Base-by-base conservation (phyloP, 2,329 filamentous ascomycete species). In the Fusarium tupiense region DNA sequence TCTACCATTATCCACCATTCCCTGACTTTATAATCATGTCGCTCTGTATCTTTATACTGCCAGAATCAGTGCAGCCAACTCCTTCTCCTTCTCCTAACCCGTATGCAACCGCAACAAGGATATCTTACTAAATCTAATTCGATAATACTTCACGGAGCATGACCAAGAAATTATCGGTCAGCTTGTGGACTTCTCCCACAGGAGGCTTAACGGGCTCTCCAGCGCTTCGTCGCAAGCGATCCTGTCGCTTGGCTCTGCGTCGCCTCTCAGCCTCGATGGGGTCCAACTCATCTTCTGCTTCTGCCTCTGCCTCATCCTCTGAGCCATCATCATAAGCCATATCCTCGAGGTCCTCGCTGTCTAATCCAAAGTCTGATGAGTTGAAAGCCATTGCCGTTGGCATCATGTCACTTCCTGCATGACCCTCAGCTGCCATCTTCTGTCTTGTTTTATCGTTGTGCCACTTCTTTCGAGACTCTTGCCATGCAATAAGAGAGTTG, bases 361-460 rank as follows among this genome's bases (percentile, higher is more conserved):
- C 91, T 26, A 99, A 85, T 1, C 96, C 96, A 84, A 99, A 99
- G 83, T 99, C 96, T 56, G 89, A 90, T 29, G 92, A 92, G 78
- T 89, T 91, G 84, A 98, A 97, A 20, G 82, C 85, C 74, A 87
- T 85, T 31, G 86, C 90, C 14, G 88, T 89, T 12, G 88, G 87
- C 60, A 85, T 82, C 64, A 88, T 82, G 33, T 87, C 86, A 24
- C 84, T 83, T 59, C 84, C 85, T 16, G 81, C 81, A 43, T 86
- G 85, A 11, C 87, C 86, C 79, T 96, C 95, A 5, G 94, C 95
- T 0, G 96, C 96, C 96, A 99, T 98, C 88, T 99, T 99, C 85
- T 98, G 96, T 61, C 95, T 88, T 14, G 96, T 99, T 88, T 99
- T 99, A 84, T 97, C 94, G 70, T 96, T 91, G 81, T 99, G 96